A percentile compares a stretch with the other conserved stretches of the same genome.
Evolutionary conservation across 306 rosid genomes (phyloP).

Genomic region (Quercus glauca): DNA sequence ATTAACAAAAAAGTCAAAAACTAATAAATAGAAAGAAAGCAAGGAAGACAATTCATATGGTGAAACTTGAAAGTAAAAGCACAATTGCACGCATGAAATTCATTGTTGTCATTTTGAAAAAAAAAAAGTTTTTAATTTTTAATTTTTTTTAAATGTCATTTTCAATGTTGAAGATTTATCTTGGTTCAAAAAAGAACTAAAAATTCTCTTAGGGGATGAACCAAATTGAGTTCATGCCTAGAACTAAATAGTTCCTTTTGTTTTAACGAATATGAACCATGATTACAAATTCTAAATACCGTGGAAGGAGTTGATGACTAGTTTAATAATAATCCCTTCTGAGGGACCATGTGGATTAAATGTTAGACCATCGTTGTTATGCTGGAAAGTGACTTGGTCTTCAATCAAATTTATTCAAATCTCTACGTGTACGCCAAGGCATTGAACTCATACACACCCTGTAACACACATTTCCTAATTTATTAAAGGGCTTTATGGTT

Average conservation of each 20-base stretch:
- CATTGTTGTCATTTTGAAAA: no score
- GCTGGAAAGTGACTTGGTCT: not conserved
- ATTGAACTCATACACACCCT: not conserved
- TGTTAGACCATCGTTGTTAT: not conserved
- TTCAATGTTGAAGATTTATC: no score
- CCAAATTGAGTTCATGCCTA: not conserved
- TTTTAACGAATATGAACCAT: not conserved
- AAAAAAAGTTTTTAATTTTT: no score
- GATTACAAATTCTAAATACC: not conserved
- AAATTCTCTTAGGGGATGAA: no score
- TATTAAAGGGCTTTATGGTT: not conserved
- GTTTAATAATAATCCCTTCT: not conserved
- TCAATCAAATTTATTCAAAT: not conserved
- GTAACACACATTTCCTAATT: not conserved
- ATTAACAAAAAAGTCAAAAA: not conserved
- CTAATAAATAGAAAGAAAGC: not conserved
- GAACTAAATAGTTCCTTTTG: not conserved
- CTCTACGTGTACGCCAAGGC: slow-evolving; percentile 25
- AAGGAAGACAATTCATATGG: not conserved
- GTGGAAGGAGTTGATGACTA: not conserved
- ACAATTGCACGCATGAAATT: no score
- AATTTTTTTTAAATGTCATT: no score
- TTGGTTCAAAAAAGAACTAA: no score
- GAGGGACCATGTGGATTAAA: not conserved
- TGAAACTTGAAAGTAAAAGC: not conserved